A percentile compares a stretch with the other conserved stretches of the same genome.
These are phyloP conservation scores for Gypsophila paniculata DNA, from an alignment of 179 eudicot species.

Conservation along the genomic window DNA sequence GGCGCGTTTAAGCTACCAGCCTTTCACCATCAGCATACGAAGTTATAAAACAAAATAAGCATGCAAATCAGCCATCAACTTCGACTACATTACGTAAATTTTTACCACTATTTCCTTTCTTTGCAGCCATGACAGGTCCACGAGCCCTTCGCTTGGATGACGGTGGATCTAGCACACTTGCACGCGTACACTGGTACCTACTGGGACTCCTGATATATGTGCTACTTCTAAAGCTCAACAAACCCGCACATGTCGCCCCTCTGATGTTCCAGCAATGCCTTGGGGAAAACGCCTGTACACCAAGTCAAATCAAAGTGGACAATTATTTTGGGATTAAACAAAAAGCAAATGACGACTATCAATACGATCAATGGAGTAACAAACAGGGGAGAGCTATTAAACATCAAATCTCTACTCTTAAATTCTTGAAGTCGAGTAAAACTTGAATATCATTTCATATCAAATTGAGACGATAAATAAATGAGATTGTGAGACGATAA, in stretches of 20 bases:
- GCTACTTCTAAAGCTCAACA: conserved; percentile 45
- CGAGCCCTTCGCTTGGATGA: conserved; percentile 86
- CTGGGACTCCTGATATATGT: conserved; percentile 34
- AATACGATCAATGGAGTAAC: too few relatives aligned
- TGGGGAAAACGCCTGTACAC: conserved; percentile 52
- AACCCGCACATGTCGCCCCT: conserved; percentile 44
- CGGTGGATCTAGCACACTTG: conserved; percentile 35
- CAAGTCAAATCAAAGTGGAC: background rate
- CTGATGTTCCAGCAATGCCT: conserved; percentile 57
- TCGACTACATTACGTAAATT: background rate
- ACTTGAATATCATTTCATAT: too few relatives aligned
- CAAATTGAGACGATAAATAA: too few relatives aligned
- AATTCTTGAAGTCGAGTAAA: too few relatives aligned
- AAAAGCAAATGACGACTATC: too few relatives aligned
- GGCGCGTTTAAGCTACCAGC: background rate
- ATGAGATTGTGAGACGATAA: too few relatives aligned
- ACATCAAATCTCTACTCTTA: too few relatives aligned
- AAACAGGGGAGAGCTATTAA: too few relatives aligned
- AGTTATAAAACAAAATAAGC: background rate
- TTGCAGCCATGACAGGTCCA: conserved; percentile 96
- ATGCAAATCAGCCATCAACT: background rate
- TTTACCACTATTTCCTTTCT: conserved; percentile 70
- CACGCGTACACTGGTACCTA: conserved; percentile 41
- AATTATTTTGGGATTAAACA: too few relatives aligned
- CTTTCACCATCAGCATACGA: background rate